A percentile compares a stretch with the other conserved stretches of the same genome.
Conservation (phyloP, 2,329 filamentous ascomycete species). For the Aspergillus floridensis region DNA sequence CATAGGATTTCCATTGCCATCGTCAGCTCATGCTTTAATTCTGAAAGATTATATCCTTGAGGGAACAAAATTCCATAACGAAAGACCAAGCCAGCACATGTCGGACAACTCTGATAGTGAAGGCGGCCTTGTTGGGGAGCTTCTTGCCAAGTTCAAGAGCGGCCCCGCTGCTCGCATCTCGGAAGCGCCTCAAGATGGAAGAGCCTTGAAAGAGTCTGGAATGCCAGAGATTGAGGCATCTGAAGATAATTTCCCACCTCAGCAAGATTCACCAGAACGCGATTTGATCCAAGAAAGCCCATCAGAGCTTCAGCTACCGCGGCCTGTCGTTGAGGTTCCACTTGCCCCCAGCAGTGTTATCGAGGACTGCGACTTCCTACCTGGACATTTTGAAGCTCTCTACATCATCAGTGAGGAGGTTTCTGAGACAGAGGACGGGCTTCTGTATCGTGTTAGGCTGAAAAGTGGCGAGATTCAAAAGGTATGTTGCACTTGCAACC, state of each 20-base stretch:
- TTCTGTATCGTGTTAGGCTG: conserved; percentile 34
- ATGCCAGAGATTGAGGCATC: neutral
- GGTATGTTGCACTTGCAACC: conserved; percentile 27
- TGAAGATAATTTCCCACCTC: neutral
- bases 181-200: neutral
- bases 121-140: conserved; percentile 19
- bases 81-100: neutral
- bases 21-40: neutral
- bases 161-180: neutral
- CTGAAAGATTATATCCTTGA: too few species aligned
- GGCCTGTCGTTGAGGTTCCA: conserved; percentile 30
- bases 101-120: neutral
- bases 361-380: conserved; percentile 38
- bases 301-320: neutral
- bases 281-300: neutral
- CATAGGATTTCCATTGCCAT: neutral
- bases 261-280: neutral
- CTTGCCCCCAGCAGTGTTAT: conserved; percentile 26
- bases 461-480: conserved; percentile 36
- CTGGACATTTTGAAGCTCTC: conserved; percentile 37
- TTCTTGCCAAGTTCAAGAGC: conserved; percentile 18
- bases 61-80: neutral
- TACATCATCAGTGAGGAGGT: conserved; percentile 30
- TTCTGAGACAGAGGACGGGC: conserved; percentile 18
- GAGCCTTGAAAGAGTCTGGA: too few species aligned